Evolutionary conservation across 352 stramenopile genomes (phyloP), one percentile per base, ranked within the genome.

Genomic region (Aphanomyces invadans): DNA sequence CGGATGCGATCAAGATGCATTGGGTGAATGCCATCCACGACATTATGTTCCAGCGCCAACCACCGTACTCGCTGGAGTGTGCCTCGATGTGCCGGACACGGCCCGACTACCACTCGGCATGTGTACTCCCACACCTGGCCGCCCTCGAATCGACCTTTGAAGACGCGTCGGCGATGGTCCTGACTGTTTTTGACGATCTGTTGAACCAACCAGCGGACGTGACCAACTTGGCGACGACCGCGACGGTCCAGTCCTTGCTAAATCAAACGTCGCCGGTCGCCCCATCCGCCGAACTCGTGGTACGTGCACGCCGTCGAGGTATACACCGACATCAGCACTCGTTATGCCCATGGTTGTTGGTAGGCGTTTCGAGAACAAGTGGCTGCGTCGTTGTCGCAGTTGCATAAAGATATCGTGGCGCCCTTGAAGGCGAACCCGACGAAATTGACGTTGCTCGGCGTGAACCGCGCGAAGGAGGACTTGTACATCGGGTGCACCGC

Each of bases 11-110:
- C 49, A 57, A 57, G 49, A 32, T 39, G 49, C 49, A 75, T 0
- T 95, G 86, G 86, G 71, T 95, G 3, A 84, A 79, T 7, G 83
- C 86, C 2, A 76, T 95, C 2, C 92, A 78, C 65, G 80, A 89
- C 55, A 73, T 95, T 52, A 92, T 95, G 54, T 82, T 95, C 33
- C 55, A 67, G 15, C 60, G 60, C 71, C 77, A 57, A n/a, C 49
- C 49, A 15, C 49, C 49, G 1, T 57, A 33, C 2, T 21, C 49
- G 29, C 49, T 57, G 19, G 15, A 57, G n/a, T 3, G 2, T 12
- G 25, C 49, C 21, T 7, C 49, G 0, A 57, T 32, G 25, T 26
- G 36, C 12, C 49, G 49, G 5, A 21, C 29, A 15, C 49, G 49
- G 29, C 49, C 49, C 1, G 29, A 57, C 49, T 57, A 57, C 49